Percentiles rank a stretch among this genome's conserved stretches.
Evolutionary conservation across 352 stramenopile genomes (phyloP).

Genomic region (Phytophthora idaei): DNA sequence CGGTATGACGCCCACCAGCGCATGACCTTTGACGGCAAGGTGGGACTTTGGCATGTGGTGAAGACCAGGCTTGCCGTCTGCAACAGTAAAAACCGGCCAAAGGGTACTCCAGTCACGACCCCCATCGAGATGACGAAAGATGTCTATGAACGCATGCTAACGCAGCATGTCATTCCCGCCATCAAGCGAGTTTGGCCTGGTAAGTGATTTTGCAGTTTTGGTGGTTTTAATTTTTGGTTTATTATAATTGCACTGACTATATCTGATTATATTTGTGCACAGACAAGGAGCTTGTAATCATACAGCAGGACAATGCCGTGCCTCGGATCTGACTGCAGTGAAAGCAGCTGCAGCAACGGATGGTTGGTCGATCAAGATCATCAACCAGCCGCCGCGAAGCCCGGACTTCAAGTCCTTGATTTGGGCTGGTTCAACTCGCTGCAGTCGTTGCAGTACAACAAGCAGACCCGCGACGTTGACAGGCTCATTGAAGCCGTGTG

Average conservation of each 20-base stretch:
- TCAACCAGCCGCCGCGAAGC: neutral
- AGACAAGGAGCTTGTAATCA: neutral
- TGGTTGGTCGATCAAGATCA: neutral
- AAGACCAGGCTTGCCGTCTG: too few species aligned
- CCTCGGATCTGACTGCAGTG: neutral
- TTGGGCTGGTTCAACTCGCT: neutral
- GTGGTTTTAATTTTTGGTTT: neutral
- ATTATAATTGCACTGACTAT: neutral
- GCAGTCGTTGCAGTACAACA: neutral
- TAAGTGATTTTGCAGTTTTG: neutral
- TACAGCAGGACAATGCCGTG: neutral
- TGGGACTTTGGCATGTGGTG: too few species aligned
- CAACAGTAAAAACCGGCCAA: too few species aligned
- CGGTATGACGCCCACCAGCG: too few species aligned
- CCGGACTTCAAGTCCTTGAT: too few species aligned
- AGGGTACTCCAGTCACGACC: too few species aligned
- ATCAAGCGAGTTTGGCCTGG: neutral
- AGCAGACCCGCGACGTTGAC: neutral
- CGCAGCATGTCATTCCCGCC: too few species aligned
- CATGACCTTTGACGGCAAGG: too few species aligned
- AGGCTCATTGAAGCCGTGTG: neutral
- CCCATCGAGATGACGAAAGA: too few species aligned
- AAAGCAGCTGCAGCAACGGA: neutral
- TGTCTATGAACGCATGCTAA: too few species aligned
- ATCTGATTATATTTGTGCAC: neutral